These are phyloP conservation scores for Adansonia madagascariensis DNA, from an alignment of 441 rosid species.

Conservation along the genomic window DNA sequence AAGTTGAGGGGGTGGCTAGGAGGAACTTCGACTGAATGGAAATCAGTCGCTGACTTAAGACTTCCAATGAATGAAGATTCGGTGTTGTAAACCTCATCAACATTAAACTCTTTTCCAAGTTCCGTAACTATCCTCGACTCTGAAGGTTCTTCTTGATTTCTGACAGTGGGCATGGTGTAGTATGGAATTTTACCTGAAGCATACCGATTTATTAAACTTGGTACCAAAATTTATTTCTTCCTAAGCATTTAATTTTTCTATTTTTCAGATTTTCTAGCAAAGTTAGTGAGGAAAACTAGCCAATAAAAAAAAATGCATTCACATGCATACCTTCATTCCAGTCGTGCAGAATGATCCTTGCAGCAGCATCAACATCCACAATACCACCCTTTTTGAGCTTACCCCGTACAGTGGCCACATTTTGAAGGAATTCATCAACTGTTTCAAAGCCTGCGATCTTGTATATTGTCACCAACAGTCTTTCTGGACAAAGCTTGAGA, in stretches of 20 bases:
- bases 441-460: slow-evolving; percentile 72
- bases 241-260: background rate
- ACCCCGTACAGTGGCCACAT: slow-evolving; percentile 85
- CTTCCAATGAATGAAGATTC: slow-evolving; percentile 87
- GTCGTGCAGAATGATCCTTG: slow-evolving; percentile 87
- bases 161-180: slow-evolving; percentile 82
- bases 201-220: slow-evolving; percentile 11
- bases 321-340: slow-evolving; percentile 82
- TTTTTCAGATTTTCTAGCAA: background rate
- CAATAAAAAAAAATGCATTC: background rate
- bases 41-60: slow-evolving; percentile 71
- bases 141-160: slow-evolving; percentile 67
- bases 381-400: no score
- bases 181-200: slow-evolving; percentile 86
- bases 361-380: slow-evolving; percentile 87
- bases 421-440: slow-evolving; percentile 85
- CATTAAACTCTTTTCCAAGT: slow-evolving; percentile 77
- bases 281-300: background rate
- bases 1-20: slow-evolving; percentile 63
- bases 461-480: slow-evolving; percentile 70
- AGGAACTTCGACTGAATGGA: slow-evolving; percentile 73
- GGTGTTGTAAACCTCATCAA: slow-evolving; percentile 78
- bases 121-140: slow-evolving; percentile 77
- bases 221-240: background rate
- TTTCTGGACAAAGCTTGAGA: slow-evolving; percentile 74